Evolutionary conservation across 2,329 filamentous ascomycete genomes (phyloP).

Genomic region (Phaeosphaeriaceae sp.): DNA sequence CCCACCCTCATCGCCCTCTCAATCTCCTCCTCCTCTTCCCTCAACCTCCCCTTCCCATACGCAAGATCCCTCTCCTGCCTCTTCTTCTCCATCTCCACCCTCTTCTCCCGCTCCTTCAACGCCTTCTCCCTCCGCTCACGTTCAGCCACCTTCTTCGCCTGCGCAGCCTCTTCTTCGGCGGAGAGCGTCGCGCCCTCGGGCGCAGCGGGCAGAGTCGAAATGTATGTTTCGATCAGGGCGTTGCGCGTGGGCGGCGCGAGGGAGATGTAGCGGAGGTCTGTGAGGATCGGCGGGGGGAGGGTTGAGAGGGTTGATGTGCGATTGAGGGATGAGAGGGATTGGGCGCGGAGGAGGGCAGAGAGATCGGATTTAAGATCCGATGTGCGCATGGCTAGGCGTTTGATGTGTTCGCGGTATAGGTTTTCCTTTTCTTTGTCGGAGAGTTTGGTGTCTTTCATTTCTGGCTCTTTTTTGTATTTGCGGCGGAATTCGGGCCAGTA

Average conservation of each 20-base stretch:
- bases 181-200: slow-evolving; percentile 54
- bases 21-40: slow-evolving; percentile 72
- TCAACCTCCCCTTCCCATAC: slow-evolving; percentile 65
- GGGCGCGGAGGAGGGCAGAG: slow-evolving; percentile 66
- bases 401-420: slow-evolving; percentile 76
- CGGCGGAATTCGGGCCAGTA: slow-evolving; percentile 98
- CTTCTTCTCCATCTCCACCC: slow-evolving; percentile 68
- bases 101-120: slow-evolving; percentile 67
- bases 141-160: slow-evolving; percentile 45
- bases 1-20: slow-evolving; percentile 72
- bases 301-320: slow-evolving; percentile 61
- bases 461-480: slow-evolving; percentile 81
- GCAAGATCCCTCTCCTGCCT: slow-evolving; percentile 65
- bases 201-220: slow-evolving; percentile 67
- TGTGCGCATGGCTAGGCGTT: slow-evolving; percentile 68
- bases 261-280: slow-evolving; percentile 73
- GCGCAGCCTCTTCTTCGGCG: slow-evolving; percentile 60
- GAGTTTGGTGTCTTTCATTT: slow-evolving; percentile 73
- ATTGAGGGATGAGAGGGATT: slow-evolving; percentile 66
- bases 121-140: slow-evolving; percentile 66
- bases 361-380: slow-evolving; percentile 74
- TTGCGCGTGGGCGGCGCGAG: slow-evolving; percentile 68
- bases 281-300: slow-evolving; percentile 67
- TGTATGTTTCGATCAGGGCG: slow-evolving; percentile 68
- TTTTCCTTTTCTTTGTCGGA: slow-evolving; percentile 76